Conservation (phyloP, 1,284 basidiomycete species). For the Leccinum pachyderme region DNA sequence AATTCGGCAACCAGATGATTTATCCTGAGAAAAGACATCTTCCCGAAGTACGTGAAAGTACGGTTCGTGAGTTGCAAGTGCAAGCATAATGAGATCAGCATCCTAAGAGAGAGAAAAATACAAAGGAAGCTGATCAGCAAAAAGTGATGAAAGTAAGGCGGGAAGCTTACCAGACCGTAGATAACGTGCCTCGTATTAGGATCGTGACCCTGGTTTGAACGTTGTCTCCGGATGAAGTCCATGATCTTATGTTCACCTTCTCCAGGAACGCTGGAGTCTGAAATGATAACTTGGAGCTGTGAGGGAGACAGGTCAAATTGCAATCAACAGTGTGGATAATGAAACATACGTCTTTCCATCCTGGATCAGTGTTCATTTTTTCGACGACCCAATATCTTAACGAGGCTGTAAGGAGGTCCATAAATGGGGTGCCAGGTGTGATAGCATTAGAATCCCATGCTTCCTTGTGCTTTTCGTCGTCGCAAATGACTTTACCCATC, state of each 20-base stretch:
- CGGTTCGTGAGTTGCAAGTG: slow-evolving; percentile 97
- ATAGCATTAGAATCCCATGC: slow-evolving; percentile 99
- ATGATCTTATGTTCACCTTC: slow-evolving; percentile 99
- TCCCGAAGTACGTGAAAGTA: slow-evolving; percentile 97
- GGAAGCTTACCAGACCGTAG: slow-evolving; percentile 80
- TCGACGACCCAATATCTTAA: slow-evolving; percentile 96
- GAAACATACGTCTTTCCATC: slow-evolving; percentile 83
- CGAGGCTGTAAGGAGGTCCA: slow-evolving; percentile 87
- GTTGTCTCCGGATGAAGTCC: slow-evolving; percentile 94
- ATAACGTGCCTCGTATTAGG: slow-evolving; percentile 97
- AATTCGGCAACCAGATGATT: slow-evolving; percentile 79
- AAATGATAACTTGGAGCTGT: slow-evolving; percentile 93
- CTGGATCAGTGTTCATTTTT: slow-evolving; percentile 93
- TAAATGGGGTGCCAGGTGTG: slow-evolving; percentile 98
- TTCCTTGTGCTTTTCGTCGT: slow-evolving; percentile 83
- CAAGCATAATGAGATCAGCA: slow-evolving; percentile 99
- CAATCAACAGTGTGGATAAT: not conserved
- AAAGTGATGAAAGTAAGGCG: not conserved
- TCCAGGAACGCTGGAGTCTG: slow-evolving; percentile 95
- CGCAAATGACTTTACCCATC: slow-evolving; percentile 87
- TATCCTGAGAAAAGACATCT: slow-evolving; percentile 92
- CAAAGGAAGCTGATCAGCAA: slow-evolving; percentile 7
- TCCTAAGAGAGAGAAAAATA: slow-evolving; percentile 54
- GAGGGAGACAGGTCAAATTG: slow-evolving; percentile 5
- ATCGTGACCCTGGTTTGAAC: slow-evolving; percentile 85